Conservation (phyloP, 73 alveolate genomes). For the Stentor coeruleus region DNA sequence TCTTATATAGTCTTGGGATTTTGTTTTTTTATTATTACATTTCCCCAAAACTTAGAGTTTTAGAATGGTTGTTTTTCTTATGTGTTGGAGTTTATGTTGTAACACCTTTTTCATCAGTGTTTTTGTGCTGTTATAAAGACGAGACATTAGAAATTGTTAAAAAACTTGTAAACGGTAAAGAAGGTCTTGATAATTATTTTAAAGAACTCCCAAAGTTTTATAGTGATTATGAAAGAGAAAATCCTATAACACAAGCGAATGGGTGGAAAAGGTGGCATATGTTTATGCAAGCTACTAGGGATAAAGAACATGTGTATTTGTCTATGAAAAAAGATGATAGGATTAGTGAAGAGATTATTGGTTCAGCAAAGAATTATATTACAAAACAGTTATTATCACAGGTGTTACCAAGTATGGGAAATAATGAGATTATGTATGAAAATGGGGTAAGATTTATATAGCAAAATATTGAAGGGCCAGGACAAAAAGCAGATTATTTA, state of each 20-base stretch:
- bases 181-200: slow-evolving; percentile 29
- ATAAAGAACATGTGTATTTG: background rate
- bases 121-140: background rate
- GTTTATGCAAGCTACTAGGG: background rate
- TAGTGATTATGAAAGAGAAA: slow-evolving; percentile 55
- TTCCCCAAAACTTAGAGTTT: background rate
- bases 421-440: too few species aligned
- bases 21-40: background rate
- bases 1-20: background rate
- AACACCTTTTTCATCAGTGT: background rate
- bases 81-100: background rate
- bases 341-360: background rate
- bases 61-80: background rate
- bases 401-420: too few species aligned
- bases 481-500: too few species aligned
- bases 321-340: background rate
- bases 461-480: too few species aligned
- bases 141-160: background rate
- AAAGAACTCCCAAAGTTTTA: slow-evolving; percentile 27
- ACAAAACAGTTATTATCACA: too few species aligned
- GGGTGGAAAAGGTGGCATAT: slow-evolving; percentile 13
- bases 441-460: too few species aligned
- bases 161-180: background rate
- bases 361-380: background rate
- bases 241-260: slow-evolving; percentile 51